phyloP scores from a whole-genome alignment of 2,329 filamentous ascomycete genomes.

The Stemphylium lycopersici region DNA sequence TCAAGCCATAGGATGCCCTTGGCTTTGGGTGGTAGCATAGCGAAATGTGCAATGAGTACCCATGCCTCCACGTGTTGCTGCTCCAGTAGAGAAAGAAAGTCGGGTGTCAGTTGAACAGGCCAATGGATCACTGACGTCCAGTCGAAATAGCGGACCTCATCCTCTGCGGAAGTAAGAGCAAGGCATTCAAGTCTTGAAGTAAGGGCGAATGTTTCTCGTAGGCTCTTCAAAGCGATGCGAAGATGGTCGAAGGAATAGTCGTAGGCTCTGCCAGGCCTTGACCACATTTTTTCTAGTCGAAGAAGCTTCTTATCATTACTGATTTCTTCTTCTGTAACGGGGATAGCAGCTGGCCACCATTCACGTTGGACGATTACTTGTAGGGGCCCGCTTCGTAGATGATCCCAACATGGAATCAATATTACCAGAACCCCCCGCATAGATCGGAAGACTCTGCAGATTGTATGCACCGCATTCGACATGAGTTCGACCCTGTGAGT shows the following conservation, averaged over 20 bases:
- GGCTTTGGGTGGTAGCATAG: constrained; percentile 25
- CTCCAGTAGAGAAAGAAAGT: constrained; percentile 30
- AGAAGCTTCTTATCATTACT: constrained; percentile 24
- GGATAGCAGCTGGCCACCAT: constrained; percentile 31
- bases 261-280: constrained; percentile 24
- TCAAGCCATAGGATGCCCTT: constrained; percentile 31
- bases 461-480: background rate
- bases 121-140: constrained; percentile 31
- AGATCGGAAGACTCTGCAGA: constrained; percentile 20
- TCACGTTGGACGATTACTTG: constrained; percentile 26
- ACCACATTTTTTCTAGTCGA: constrained; percentile 31
- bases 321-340: constrained; percentile 18
- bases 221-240: constrained; percentile 15
- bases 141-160: constrained; percentile 17
- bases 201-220: constrained; percentile 30
- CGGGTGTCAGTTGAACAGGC: constrained; percentile 18
- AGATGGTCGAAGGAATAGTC: constrained; percentile 35
- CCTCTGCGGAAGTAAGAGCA: background rate
- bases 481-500: background rate
- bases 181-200: constrained; percentile 27
- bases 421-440: constrained; percentile 34
- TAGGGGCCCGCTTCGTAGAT: constrained; percentile 24
- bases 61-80: constrained; percentile 30
- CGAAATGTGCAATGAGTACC: constrained; percentile 39
- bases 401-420: constrained; percentile 31